Percentiles rank a stretch among this genome's conserved stretches.
phyloP scores from a whole-genome alignment of 2,329 filamentous ascomycete genomes.

The Apiospora saccharicola region DNA sequence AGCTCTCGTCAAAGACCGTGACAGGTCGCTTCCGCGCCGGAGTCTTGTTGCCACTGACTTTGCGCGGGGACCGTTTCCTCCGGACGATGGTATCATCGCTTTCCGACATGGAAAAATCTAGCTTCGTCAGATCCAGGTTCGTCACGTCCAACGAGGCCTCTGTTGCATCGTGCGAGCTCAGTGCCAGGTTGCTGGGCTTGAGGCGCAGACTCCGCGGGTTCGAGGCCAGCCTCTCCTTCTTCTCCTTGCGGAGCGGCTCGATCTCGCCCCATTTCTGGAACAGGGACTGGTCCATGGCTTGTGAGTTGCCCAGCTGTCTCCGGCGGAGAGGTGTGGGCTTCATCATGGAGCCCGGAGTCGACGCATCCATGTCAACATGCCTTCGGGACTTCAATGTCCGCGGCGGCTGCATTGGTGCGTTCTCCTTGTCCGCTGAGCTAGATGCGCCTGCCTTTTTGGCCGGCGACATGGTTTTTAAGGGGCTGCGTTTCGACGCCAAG shows the following conservation, averaged over 20 bases:
- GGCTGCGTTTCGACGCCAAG: background rate
- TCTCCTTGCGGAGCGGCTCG: slow-evolving; percentile 21
- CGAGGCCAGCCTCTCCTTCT: slow-evolving; percentile 21
- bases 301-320: slow-evolving; percentile 39
- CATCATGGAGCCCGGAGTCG: slow-evolving; percentile 19
- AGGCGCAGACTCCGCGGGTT: slow-evolving; percentile 28
- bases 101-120: slow-evolving; percentile 12
- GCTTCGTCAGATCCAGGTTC: background rate
- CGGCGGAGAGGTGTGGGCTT: slow-evolving; percentile 40
- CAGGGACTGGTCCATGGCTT: slow-evolving; percentile 37
- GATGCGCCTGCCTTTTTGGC: background rate
- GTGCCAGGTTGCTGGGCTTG: slow-evolving; percentile 25
- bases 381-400: slow-evolving; percentile 7
- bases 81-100: slow-evolving; percentile 17
- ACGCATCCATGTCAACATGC: slow-evolving; percentile 5
- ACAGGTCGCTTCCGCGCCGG: slow-evolving; percentile 25
- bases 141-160: background rate
- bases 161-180: slow-evolving; percentile 21
- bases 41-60: slow-evolving; percentile 25
- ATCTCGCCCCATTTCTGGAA: slow-evolving; percentile 37
- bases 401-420: slow-evolving; percentile 17
- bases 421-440: slow-evolving; percentile 17
- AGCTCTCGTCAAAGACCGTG: slow-evolving; percentile 21
- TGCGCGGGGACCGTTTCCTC: slow-evolving; percentile 16
- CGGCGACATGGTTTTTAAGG: slow-evolving; percentile 18